Percentiles rank a stretch among this genome's conserved stretches.
Evolutionary conservation across 768 basidiomycete genomes (phyloP).

Genomic region (Coprinopsis cinerea): DNA sequence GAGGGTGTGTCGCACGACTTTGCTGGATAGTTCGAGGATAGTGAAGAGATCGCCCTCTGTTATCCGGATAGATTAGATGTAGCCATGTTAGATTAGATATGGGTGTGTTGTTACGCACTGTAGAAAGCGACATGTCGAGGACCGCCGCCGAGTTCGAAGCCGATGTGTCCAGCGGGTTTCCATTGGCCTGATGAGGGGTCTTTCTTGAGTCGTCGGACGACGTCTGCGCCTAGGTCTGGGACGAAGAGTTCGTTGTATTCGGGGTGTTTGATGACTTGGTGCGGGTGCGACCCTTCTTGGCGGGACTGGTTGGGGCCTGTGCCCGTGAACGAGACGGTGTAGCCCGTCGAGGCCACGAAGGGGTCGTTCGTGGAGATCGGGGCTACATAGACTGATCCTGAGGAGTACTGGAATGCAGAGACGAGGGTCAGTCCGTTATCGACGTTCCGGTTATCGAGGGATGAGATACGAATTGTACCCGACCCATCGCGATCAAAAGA

Average conservation of each 20-base stretch:
- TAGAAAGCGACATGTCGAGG: conserved; percentile 65
- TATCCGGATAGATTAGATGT: not conserved
- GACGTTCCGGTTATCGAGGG: too few relatives aligned
- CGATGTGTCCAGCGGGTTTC: conserved; percentile 42
- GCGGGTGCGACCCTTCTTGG: conserved; percentile 72
- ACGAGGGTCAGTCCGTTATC: not conserved
- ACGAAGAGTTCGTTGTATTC: conserved; percentile 55
- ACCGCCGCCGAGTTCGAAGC: conserved; percentile 52
- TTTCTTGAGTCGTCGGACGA: conserved; percentile 51
- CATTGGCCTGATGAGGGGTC: conserved; percentile 35
- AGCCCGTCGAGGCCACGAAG: conserved; percentile 33
- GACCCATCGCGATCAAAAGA: too few relatives aligned
- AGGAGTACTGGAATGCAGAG: conserved; percentile 51
- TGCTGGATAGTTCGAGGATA: conserved; percentile 58
- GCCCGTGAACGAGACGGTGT: conserved; percentile 39
- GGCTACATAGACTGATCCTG: conserved; percentile 52
- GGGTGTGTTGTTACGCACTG: conserved; percentile 34
- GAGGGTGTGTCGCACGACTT: conserved; percentile 49
- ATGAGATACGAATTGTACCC: too few relatives aligned
- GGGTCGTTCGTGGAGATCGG: conserved; percentile 47
- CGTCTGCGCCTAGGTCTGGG: conserved; percentile 73
- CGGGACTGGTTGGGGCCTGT: conserved; percentile 60
- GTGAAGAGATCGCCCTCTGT: conserved; percentile 62
- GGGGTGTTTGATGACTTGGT: conserved; percentile 56
- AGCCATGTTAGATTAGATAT: not conserved